Evolutionary conservation across 371 early-diverging fungal species (phyloP).

Genomic region (Mucor racemosus): DNA sequence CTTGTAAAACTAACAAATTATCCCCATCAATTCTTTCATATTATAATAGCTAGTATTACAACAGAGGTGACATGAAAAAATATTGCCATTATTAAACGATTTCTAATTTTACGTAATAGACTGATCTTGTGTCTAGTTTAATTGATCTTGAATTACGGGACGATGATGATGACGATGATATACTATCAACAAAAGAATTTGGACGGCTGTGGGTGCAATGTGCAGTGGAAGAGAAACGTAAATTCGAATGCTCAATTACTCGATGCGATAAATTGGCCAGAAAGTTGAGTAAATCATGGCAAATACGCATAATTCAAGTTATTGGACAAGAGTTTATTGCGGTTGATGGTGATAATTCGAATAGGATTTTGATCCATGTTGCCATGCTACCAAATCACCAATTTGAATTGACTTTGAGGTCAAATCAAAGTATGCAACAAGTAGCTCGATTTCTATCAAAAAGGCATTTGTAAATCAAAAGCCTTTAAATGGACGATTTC

Average conservation of each 20-base stretch:
- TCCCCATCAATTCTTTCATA: background rate
- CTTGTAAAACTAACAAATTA: background rate
- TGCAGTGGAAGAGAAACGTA: conserved; percentile 19
- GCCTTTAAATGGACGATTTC: background rate
- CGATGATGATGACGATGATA: background rate
- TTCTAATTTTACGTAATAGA: background rate
- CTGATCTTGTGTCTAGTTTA: conserved; percentile 28
- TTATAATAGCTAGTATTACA: background rate
- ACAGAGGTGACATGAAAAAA: background rate
- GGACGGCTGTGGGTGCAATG: conserved; percentile 37
- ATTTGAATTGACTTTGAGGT: conserved; percentile 26
- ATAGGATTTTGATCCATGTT: conserved; percentile 28
- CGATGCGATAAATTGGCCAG: conserved; percentile 21
- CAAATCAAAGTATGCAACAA: conserved; percentile 5
- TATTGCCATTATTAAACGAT: too few species aligned
- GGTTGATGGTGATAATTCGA: background rate
- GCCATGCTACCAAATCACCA: conserved; percentile 17
- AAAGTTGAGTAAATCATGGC: conserved; percentile 23
- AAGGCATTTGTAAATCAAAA: conserved; percentile 11
- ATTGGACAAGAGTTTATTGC: conserved; percentile 48
- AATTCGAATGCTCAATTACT: conserved; percentile 19
- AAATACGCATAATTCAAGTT: conserved; percentile 28
- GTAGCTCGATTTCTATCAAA: conserved; percentile 15
- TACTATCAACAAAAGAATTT: conserved; percentile 25
- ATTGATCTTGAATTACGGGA: conserved; percentile 30